Evolutionary conservation across 371 early-diverging fungal species (phyloP), one percentile per base, ranked within the genome.

Genomic region (Entomophthora muscae): DNA sequence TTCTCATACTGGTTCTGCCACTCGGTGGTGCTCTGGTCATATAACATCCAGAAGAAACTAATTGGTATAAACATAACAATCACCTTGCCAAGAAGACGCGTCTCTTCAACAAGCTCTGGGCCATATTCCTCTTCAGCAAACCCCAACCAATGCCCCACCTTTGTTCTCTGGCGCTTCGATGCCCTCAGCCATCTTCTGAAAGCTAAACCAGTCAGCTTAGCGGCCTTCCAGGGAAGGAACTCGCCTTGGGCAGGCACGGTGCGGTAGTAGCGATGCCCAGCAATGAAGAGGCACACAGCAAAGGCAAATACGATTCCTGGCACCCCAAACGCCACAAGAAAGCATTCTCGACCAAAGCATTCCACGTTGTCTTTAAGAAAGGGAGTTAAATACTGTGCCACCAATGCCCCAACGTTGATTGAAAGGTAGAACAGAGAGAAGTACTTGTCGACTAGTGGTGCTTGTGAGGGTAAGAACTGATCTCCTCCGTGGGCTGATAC

Each of bases 41-140:
- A 82, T 22, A 71, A 72, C 74, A 78, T 77, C 79, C 77, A 80
- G 74, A 78, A 78, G 70, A 79, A 68, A 5, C 70, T 67, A 52
- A 74, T 67, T 12, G 78, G 83, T 24, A 74, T 42, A 29, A 79
- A 61, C 27, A 72, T 69, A 28, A 62, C 21, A n/a, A n/a, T n/a
- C n/a, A n/a, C n/a, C n/a, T n/a, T n/a, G n/a, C n/a, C n/a, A n/a
- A n/a, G n/a, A n/a, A n/a, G n/a, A n/a, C n/a, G n/a, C n/a, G n/a
- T n/a, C n/a, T n/a, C n/a, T n/a, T n/a, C n/a, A n/a, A n/a, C 32
- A 72, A 65, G 53, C 3, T 31, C 54, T 2, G 21, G 24, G 53
- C 64, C 64, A 24, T 28, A n/a, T 30, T 17, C 12, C 1, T 56
- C 58, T 12, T 56, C 58, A 57, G 64, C 64, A 23, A 64, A 64